Base-by-base conservation (phyloP, 116 monocot species). In the Posidonia oceanica region DNA sequence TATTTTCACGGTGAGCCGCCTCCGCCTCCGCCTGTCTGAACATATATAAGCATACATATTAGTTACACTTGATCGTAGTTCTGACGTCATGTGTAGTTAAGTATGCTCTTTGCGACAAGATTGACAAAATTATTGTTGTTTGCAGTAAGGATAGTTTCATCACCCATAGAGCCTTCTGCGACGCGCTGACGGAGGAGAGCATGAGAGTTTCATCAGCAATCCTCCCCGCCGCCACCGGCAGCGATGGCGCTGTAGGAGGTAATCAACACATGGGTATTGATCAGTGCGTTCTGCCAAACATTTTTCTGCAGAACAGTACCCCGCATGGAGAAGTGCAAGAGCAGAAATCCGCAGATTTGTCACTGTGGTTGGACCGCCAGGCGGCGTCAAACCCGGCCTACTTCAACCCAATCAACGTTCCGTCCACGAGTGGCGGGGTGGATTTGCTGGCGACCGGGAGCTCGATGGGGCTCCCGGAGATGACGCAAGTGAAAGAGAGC, bases 1-100 rank as follows among this genome's bases (percentile, higher is more conserved):
- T 83, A 54, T 91, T 91, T 80, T 87, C 87, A 53, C 80, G 91
- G 87, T 89, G 75, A 29, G 59, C 2, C 52, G 3, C 16, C 22
- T 48, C 20, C 48, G 8, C 21, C 18, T 39, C 20, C 38, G 15
- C 1, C 55, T 5, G 18, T 42, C 42, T 42, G 4, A 5, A 42
- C 42, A 44, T 42, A 42, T 42, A 42, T 44, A 44, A 6, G 3
- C 8, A 8, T 44, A 29, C 29, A 29, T 29, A 29, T 29, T 29
- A 0, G 29, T 29, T 29, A 29, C 29, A 29, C 29, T 29, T 29
- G 29, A 29, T 29, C 29, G 29, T 29, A 29, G 29, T 29, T 29
- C 29, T 29, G 1, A 29, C 29, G n/a, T n/a, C n/a, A 29, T 29
- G 1, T 29, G 29, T 29, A 29, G 29, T 29, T 29, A 29, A 29